These are phyloP conservation scores for Cruciata laevipes DNA, from an alignment of 257 asterid species.

Conservation along the genomic window DNA sequence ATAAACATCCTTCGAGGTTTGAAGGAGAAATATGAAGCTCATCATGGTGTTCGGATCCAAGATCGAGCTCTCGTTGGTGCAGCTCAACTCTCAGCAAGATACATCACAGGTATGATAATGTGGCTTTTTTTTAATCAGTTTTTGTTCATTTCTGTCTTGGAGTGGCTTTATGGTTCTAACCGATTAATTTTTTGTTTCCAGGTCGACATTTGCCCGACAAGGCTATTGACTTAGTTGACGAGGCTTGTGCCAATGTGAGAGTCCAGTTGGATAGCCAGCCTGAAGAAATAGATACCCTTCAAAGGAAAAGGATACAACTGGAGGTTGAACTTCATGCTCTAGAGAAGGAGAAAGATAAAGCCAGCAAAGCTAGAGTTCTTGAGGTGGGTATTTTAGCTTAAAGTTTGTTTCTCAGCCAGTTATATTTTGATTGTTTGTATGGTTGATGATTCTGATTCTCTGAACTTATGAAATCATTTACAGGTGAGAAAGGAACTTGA, in stretches of 20 bases:
- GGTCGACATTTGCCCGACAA: slow-evolving; percentile 32
- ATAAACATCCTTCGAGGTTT: slow-evolving; percentile 31
- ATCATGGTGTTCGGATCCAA: slow-evolving; percentile 30
- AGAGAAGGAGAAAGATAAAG: slow-evolving; percentile 37
- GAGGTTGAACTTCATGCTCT: slow-evolving; percentile 30
- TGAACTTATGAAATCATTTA: neutral
- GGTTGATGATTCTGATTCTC: neutral
- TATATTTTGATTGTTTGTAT: neutral
- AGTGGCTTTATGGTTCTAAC: neutral
- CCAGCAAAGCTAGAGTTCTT: slow-evolving; percentile 33
- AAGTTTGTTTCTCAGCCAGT: no score
- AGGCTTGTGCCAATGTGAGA: slow-evolving; percentile 34
- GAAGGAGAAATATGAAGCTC: slow-evolving; percentile 32
- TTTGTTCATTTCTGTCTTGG: neutral
- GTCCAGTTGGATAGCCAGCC: slow-evolving; percentile 36
- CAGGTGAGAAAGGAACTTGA: slow-evolving; percentile 81
- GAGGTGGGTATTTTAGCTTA: slow-evolving; percentile 16
- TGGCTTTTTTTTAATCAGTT: neutral
- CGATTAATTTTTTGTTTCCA: neutral
- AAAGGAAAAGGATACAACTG: slow-evolving; percentile 29
- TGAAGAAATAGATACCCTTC: slow-evolving; percentile 32
- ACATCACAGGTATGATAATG: slow-evolving; percentile 24
- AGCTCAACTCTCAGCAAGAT: slow-evolving; percentile 30
- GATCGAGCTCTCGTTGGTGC: slow-evolving; percentile 34
- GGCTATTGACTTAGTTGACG: slow-evolving; percentile 38